phyloP scores from a whole-genome alignment of 805 yeast genomes.

The Candida pseudofarinosa region DNA sequence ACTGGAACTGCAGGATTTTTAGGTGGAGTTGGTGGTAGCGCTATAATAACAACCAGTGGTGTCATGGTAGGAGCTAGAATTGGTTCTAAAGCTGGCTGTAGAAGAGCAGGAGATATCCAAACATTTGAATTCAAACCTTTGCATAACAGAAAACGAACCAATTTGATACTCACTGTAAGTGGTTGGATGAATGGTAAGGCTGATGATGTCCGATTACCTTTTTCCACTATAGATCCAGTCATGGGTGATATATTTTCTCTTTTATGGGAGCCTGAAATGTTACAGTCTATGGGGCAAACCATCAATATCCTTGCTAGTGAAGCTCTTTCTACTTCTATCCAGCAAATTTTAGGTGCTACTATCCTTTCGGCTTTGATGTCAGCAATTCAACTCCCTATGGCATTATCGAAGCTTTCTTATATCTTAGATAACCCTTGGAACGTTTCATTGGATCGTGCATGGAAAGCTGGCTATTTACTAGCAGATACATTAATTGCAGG shows the following conservation, averaged over 20 bases:
- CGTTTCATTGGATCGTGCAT: conserved; percentile 93
- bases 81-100: conserved; percentile 79
- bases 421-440: conserved; percentile 96
- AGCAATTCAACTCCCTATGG: conserved; percentile 89
- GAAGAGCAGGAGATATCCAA: conserved; percentile 85
- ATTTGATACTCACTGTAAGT: conserved; percentile 80
- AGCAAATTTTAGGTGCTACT: conserved; percentile 91
- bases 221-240: conserved; percentile 93
- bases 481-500: conserved; percentile 89
- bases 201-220: conserved; percentile 95
- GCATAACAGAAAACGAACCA: conserved; percentile 85
- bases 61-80: conserved; percentile 87
- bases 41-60: conserved; percentile 88
- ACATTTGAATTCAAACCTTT: conserved; percentile 93
- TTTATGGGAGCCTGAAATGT: conserved; percentile 98
- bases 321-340: conserved; percentile 87
- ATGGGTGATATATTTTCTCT: conserved; percentile 95
- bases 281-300: conserved; percentile 93
- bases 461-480: conserved; percentile 88
- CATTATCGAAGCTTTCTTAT: conserved; percentile 82
- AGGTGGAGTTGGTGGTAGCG: conserved; percentile 96
- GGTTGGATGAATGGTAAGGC: conserved; percentile 97
- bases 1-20: conserved; percentile 89
- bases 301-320: conserved; percentile 91
- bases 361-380: conserved; percentile 86